Conservation (phyloP, 1,284 basidiomycete species). For the Chalciporus sp. region DNA sequence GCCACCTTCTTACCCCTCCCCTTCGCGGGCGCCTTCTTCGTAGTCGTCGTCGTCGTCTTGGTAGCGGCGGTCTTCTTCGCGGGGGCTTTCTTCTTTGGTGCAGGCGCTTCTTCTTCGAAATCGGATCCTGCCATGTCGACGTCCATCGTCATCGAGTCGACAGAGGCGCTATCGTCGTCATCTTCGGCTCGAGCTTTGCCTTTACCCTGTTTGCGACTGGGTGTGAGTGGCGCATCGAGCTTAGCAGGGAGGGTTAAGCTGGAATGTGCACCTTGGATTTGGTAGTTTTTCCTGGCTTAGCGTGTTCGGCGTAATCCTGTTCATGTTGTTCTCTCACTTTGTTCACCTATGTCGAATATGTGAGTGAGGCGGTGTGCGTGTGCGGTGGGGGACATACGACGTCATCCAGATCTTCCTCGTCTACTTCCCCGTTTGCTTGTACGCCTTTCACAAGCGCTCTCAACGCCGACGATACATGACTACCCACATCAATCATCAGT, state of each 20-base stretch:
- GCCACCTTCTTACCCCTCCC: not conserved
- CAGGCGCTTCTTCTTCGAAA: constrained; percentile 41
- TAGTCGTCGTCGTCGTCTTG: constrained; percentile 33
- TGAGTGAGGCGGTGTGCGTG: not conserved
- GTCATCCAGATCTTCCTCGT: constrained; percentile 76
- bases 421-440: constrained; percentile 61
- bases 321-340: constrained; percentile 71
- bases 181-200: constrained; percentile 52
- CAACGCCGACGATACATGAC: constrained; percentile 70
- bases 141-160: constrained; percentile 83
- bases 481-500: constrained; percentile 31
- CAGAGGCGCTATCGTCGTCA: constrained; percentile 55
- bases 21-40: not conserved
- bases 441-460: constrained; percentile 69
- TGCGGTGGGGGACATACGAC: constrained; percentile 49
- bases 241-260: not conserved
- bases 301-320: constrained; percentile 55
- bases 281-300: constrained; percentile 36
- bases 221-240: constrained; percentile 4
- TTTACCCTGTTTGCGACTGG: constrained; percentile 42
- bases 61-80: constrained; percentile 50
- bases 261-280: constrained; percentile 43
- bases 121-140: constrained; percentile 53
- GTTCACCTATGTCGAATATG: constrained; percentile 50
- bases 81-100: constrained; percentile 54